phyloP scores from a whole-genome alignment of 352 stramenopile genomes.

The Phytopythium vexans region DNA sequence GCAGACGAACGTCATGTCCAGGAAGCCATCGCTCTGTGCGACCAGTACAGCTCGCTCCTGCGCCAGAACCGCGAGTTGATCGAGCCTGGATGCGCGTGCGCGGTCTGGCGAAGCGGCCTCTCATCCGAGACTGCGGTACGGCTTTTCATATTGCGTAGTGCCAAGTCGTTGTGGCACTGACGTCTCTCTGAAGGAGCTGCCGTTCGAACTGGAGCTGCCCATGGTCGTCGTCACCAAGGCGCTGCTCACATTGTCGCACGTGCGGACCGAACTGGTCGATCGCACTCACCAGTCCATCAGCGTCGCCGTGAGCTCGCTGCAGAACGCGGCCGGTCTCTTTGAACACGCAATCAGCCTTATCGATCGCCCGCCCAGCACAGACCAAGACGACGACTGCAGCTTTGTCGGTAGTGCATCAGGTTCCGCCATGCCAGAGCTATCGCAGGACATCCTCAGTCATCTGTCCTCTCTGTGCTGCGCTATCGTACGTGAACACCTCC shows the following conservation, averaged over 20 bases:
- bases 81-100: background rate
- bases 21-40: slow-evolving; percentile 1
- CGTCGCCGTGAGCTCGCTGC: background rate
- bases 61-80: background rate
- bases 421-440: too few relatives aligned
- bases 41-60: slow-evolving; percentile 2
- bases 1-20: background rate
- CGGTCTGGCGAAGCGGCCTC: slow-evolving; percentile 14
- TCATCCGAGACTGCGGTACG: slow-evolving; percentile 9
- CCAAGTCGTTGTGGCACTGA: background rate
- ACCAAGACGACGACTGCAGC: too few relatives aligned
- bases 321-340: too few relatives aligned
- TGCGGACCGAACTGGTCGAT: slow-evolving; percentile 3
- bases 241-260: slow-evolving; percentile 19
- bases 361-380: too few relatives aligned
- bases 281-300: slow-evolving; percentile 3
- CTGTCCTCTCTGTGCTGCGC: too few relatives aligned
- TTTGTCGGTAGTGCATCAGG: too few relatives aligned
- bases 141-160: background rate
- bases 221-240: slow-evolving; percentile 29
- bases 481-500: too few relatives aligned
- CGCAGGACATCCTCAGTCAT: too few relatives aligned
- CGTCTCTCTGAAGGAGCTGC: slow-evolving; percentile 14
- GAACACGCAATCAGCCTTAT: too few relatives aligned
- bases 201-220: slow-evolving; percentile 27